Evolutionary conservation across 2,329 filamentous ascomycete genomes (phyloP), one percentile per base, ranked within the genome.

Genomic region (Fusarium devonianum): DNA sequence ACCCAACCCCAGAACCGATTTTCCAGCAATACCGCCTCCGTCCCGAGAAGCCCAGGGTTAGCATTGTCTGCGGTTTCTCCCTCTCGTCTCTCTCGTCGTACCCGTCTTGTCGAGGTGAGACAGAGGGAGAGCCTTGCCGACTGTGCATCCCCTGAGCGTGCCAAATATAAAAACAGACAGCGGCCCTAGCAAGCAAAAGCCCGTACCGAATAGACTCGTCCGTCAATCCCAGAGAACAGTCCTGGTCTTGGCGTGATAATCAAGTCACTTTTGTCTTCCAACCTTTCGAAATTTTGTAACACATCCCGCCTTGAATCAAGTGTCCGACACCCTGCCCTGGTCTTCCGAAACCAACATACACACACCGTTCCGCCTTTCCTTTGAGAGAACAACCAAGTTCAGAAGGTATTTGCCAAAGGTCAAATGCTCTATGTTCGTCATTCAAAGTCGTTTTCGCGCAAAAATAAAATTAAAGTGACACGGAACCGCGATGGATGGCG

Each of bases 401-500:
- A 71, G 67, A 71, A 74, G 69, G 62, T 74, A 66, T 72, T 71
- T 73, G 69, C 71, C 74, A 73, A n/a, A 75, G 67, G 69, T 68
- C 69, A 73, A 69, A 73, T 71, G 68, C 66, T 77, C 73, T 76
- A 76, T 76, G 68, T 72, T 72, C 67, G 63, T 71, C 68, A 71
- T 71, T 72, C 71, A 71, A 76, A 72, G 68, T 71, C 68, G 67
- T 65, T 56, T 52, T 62, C 50, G 53, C 56, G 49, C 48, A 63
- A 60, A 62, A 62, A 53, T n/a, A n/a, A n/a, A n/a, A n/a, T n/a
- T n/a, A 53, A 58, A 51, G 56, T 63, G 58, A 68, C 62, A 63
- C 56, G 49, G 44, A 57, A 61, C 60, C 45, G 53, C 46, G 53
- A 64, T 41, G 48, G 26, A 61, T 57, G 58, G 58, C 56, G 50